Base-by-base conservation (phyloP, 108 stramenopile species). In the Cyclotella cryptica region DNA sequence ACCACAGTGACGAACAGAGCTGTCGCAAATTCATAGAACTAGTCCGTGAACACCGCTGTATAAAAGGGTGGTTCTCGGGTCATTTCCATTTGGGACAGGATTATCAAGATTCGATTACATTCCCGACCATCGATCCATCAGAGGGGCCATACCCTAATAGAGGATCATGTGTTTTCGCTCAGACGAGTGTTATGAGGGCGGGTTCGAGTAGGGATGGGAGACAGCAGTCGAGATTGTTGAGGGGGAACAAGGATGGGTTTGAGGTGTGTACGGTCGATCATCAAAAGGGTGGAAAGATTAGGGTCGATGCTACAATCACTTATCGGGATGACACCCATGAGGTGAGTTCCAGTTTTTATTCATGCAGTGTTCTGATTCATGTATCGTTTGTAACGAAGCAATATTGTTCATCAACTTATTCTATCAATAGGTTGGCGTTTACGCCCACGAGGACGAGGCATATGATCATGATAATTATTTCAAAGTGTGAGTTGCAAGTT, bases 11-110 rank as follows among this genome's bases (percentile, higher is more conserved):
- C 26, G 85, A 87, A 47, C 60, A 57, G 43, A 78, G 75, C 24
- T 86, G 92, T 40, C 78, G 85, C 12, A 84, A 74, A 40, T 97
- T 97, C 76, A 90, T 96, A 40, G 85, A 92, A 46, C 28, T 92
- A 22, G 96, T 97, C 17, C 60, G 88, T 41, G 90, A 90, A 42
- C 68, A 97, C 77, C 92, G 80, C 0, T 80, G 75, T 60, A 92
- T 98, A 75, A 98, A 97, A 84, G 91, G 81, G 13, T 98, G 98
- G 98, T 95, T 95, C 46, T 86, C 85, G 10, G 98, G 98, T 2
- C 98, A 98, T 77, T 98, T 97, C 72, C 98, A 98, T 84, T 78
- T 98, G 51, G 84, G 90, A 28, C 92, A 92, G 46, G 93, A 92
- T 69, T 84, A 84, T 65, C 84, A 84, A 52, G 84, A 84, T 61